These are phyloP conservation scores for Bauhinia variegata DNA, from an alignment of 306 rosid genomes.

Conservation along the genomic window DNA sequence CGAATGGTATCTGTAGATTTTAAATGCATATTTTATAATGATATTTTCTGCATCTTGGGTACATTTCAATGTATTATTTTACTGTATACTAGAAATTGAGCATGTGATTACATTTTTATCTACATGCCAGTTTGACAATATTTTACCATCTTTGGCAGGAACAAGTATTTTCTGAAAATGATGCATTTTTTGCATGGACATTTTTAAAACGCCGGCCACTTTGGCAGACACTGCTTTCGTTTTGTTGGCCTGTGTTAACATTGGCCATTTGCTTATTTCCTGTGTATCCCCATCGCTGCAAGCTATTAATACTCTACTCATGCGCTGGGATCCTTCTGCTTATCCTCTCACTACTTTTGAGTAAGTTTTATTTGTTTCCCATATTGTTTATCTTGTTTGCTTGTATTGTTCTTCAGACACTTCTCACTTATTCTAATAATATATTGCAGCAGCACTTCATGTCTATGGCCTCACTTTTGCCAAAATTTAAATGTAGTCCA, in stretches of 20 bases:
- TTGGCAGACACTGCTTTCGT: conserved; percentile 98
- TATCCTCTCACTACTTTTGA: conserved; percentile 72
- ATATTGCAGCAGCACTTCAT: conserved; percentile 9
- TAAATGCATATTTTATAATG: conserved; percentile 25
- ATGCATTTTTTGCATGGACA: conserved; percentile 98
- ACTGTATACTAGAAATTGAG: not conserved
- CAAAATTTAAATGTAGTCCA: not conserved
- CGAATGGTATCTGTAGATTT: conserved; percentile 11
- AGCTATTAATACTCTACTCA: conserved; percentile 87
- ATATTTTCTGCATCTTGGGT: not conserved
- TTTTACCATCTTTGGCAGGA: conserved; percentile 66
- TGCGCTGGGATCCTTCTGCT: conserved; percentile 92
- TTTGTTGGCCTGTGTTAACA: conserved; percentile 96
- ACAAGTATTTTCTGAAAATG: conserved; percentile 85
- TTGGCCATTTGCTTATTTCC: conserved; percentile 99
- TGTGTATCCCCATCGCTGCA: conserved; percentile 95
- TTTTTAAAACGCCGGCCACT: conserved; percentile 88
- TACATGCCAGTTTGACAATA: conserved; percentile 38
- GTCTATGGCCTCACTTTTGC: not conserved
- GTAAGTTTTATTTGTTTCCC: conserved; percentile 54
- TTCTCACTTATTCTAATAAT: conserved; percentile 15
- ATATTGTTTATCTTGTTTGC: conserved; percentile 19
- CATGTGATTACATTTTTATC: conserved; percentile 11
- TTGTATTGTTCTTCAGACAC: conserved; percentile 21
- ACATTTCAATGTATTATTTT: not conserved